phyloP scores from a whole-genome alignment of 768 basidiomycete species.

The Trametes cubensis region DNA sequence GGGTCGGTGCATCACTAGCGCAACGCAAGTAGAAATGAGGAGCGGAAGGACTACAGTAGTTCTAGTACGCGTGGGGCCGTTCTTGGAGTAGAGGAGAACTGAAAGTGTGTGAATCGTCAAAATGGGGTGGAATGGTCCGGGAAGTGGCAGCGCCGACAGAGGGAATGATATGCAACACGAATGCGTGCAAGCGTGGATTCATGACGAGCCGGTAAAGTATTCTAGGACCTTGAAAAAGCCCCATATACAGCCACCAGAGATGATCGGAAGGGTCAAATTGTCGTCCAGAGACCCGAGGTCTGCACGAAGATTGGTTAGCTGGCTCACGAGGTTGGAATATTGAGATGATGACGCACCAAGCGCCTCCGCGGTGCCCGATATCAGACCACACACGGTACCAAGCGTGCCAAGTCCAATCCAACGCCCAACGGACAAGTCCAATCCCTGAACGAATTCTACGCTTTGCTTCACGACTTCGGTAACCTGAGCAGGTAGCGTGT shows the following conservation, averaged over 20 bases:
- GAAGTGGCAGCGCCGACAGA: no score
- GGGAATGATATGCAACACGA: no score
- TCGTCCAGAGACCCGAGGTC: slow-evolving; percentile 87
- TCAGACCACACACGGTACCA: slow-evolving; percentile 68
- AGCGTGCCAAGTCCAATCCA: slow-evolving; percentile 57
- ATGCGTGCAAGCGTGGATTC: no score
- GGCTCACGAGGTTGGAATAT: slow-evolving; percentile 6
- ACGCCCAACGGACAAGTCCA: slow-evolving; percentile 39
- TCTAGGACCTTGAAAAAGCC: slow-evolving; percentile 49
- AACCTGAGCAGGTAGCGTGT: slow-evolving; percentile 20
- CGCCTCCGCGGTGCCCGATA: slow-evolving; percentile 87
- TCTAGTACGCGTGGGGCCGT: no score
- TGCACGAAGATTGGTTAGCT: slow-evolving; percentile 34
- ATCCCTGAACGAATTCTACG: slow-evolving; percentile 25
- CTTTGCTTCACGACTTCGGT: slow-evolving; percentile 33
- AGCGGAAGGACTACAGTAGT: no score
- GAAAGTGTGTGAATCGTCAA: no score
- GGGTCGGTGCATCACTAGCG: no score
- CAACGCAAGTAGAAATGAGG: no score
- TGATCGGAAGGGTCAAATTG: slow-evolving; percentile 86
- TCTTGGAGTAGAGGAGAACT: no score
- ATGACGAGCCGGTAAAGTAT: slow-evolving; percentile 31
- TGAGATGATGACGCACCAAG: slow-evolving; percentile 58
- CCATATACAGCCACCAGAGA: slow-evolving; percentile 77
- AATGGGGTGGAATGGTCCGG: no score